phyloP scores from a whole-genome alignment of 768 basidiomycete species.

The Lentinula lateritia region DNA sequence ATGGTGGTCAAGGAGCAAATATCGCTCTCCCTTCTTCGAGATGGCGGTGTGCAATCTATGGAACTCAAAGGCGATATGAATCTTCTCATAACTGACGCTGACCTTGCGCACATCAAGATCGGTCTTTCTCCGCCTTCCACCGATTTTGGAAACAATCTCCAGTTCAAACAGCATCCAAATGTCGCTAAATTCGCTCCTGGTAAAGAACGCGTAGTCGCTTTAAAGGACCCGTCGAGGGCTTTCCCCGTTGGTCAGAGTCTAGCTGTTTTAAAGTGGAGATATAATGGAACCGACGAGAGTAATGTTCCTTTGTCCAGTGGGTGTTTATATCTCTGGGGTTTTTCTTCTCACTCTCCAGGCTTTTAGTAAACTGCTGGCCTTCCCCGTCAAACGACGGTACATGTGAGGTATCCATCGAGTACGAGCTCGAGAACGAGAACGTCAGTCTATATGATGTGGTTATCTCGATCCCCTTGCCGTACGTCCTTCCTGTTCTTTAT shows the following conservation, averaged over 20 bases:
- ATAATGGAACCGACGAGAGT: constrained; percentile 86
- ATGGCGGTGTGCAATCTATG: constrained; percentile 86
- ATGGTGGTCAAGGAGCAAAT: constrained; percentile 80
- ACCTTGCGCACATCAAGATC: constrained; percentile 67
- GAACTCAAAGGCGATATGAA: constrained; percentile 96
- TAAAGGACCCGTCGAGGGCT: constrained; percentile 76
- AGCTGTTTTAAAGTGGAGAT: constrained; percentile 90
- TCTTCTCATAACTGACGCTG: constrained; percentile 74
- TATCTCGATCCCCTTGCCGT: constrained; percentile 94
- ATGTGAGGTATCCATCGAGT: constrained; percentile 93
- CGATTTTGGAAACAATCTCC: constrained; percentile 61
- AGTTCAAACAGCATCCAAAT: constrained; percentile 97
- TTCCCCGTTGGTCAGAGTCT: constrained; percentile 89
- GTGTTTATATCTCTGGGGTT: constrained; percentile 19
- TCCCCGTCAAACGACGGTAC: constrained; percentile 88
- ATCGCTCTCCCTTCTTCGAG: constrained; percentile 75
- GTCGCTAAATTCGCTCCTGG: constrained; percentile 80
- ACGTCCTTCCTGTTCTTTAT: constrained; percentile 24
- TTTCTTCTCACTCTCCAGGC: background rate
- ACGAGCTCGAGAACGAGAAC: constrained; percentile 86
- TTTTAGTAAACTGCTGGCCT: constrained; percentile 93
- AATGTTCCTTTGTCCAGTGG: constrained; percentile 87
- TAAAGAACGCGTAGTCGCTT: constrained; percentile 57
- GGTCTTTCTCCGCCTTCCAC: constrained; percentile 50
- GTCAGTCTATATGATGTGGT: constrained; percentile 78